phyloP scores from a whole-genome alignment of 495 filamentous ascomycete genomes.

The Lophiotrema nucula region DNA sequence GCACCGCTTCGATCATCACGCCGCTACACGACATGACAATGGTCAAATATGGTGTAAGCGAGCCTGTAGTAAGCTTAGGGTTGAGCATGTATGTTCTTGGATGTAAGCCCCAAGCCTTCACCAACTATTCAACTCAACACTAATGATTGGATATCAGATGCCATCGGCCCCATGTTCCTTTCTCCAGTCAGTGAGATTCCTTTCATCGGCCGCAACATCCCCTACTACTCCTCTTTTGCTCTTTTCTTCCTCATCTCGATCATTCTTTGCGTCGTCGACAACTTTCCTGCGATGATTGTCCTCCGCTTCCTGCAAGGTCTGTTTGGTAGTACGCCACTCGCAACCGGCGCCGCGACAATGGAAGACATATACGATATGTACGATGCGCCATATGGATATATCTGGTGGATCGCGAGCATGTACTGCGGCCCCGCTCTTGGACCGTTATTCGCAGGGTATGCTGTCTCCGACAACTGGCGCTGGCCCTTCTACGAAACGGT shows the following conservation, averaged over 20 bases:
- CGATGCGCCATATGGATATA: slow-evolving; percentile 51
- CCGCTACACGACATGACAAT: slow-evolving; percentile 38
- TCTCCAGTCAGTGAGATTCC: slow-evolving; percentile 48
- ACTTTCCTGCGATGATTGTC: slow-evolving; percentile 48
- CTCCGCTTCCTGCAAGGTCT: slow-evolving; percentile 53
- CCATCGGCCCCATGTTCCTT: slow-evolving; percentile 46
- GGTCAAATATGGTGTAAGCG: slow-evolving; percentile 43
- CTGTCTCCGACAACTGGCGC: slow-evolving; percentile 49
- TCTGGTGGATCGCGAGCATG: slow-evolving; percentile 48
- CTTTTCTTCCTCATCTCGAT: slow-evolving; percentile 50
- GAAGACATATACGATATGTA: slow-evolving; percentile 53
- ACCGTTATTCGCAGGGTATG: slow-evolving; percentile 60
- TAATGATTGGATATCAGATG: too few species aligned
- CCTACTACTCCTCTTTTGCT: slow-evolving; percentile 44
- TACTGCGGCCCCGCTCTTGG: slow-evolving; percentile 52
- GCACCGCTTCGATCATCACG: slow-evolving; percentile 48
- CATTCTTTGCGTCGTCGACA: slow-evolving; percentile 46
- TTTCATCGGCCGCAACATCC: slow-evolving; percentile 44
- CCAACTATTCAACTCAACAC: too few species aligned
- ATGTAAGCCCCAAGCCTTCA: too few species aligned
- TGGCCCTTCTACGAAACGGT: slow-evolving; percentile 45
- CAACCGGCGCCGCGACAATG: slow-evolving; percentile 53
- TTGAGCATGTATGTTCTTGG: slow-evolving; percentile 53
- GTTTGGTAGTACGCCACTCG: slow-evolving; percentile 47
- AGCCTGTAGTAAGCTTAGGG: slow-evolving; percentile 45